A percentile compares a stretch with the other conserved stretches of the same genome.
These are phyloP conservation scores for Austroboletus niveus DNA, from an alignment of 1,284 basidiomycete species.

Conservation along the genomic window DNA sequence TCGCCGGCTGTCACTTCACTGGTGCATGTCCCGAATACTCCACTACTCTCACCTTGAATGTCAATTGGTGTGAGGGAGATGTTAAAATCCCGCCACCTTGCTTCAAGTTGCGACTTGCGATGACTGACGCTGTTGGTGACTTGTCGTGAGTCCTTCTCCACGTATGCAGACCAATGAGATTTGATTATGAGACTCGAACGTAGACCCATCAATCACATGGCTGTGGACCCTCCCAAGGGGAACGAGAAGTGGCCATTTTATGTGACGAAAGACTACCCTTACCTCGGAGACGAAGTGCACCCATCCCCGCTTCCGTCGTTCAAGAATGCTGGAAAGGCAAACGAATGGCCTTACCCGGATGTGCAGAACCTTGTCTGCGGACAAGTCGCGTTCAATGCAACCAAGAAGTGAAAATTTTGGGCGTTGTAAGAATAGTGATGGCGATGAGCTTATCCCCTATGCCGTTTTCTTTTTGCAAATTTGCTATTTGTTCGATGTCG, in stretches of 20 bases:
- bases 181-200: background rate
- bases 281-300: constrained; percentile 2
- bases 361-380: constrained; percentile 3
- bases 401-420: background rate
- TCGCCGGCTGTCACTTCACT: constrained; percentile 7
- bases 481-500: too few relatives aligned
- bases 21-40: constrained; percentile 5
- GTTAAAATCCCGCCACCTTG: constrained; percentile 3
- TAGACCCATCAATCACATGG: constrained; percentile 6
- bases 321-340: background rate
- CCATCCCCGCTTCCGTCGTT: constrained; percentile 13
- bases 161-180: background rate
- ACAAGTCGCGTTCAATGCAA: constrained; percentile 5
- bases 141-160: background rate
- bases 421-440: too few relatives aligned
- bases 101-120: constrained; percentile 4
- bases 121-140: background rate
- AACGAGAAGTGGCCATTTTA: constrained; percentile 7
- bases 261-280: constrained; percentile 8
- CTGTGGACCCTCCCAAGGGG: background rate
- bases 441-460: too few relatives aligned
- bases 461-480: too few relatives aligned
- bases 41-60: constrained; percentile 11
- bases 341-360: constrained; percentile 8
- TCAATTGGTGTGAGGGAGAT: constrained; percentile 8